Conservation (phyloP, 2,329 filamentous ascomycete species). For the Paraphoma chrysanthemicola region DNA sequence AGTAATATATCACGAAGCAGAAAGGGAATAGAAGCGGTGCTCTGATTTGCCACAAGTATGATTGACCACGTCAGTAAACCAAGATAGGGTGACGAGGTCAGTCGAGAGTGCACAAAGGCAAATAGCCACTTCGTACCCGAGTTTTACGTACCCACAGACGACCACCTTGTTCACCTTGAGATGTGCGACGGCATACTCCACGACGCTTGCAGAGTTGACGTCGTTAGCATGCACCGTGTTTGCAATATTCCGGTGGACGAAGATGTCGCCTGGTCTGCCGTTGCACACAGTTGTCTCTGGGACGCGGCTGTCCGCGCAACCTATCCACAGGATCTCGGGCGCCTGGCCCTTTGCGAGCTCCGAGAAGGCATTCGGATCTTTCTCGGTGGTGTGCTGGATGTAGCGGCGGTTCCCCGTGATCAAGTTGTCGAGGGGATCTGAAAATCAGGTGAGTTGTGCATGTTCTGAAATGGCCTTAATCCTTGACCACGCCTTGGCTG, state of each 20-base stretch:
- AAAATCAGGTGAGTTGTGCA: conserved; percentile 33
- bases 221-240: conserved; percentile 80
- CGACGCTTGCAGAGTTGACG: conserved; percentile 75
- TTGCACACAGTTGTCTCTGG: conserved; percentile 56
- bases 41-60: too few relatives aligned
- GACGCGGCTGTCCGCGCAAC: conserved; percentile 84
- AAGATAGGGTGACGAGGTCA: too few relatives aligned
- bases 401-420: conserved; percentile 74
- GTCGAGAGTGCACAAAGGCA: too few relatives aligned
- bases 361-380: conserved; percentile 75
- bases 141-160: conserved; percentile 56
- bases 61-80: too few relatives aligned
- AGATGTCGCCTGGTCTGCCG: conserved; percentile 74
- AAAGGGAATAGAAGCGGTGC: too few relatives aligned
- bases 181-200: conserved; percentile 78
- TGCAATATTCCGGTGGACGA: conserved; percentile 90
- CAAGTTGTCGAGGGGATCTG: conserved; percentile 65
- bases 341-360: conserved; percentile 71
- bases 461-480: conserved; percentile 17
- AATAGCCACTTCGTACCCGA: too few relatives aligned
- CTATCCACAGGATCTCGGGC: conserved; percentile 78
- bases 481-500: conserved; percentile 11
- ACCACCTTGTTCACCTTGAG: conserved; percentile 71
- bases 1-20: too few relatives aligned
- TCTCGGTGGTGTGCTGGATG: conserved; percentile 68